A percentile compares a stretch with the other conserved stretches of the same genome.
These are phyloP conservation scores for Purpureocillium lavendulum DNA, from an alignment of 2,329 filamentous ascomycete species.

Conservation along the genomic window DNA sequence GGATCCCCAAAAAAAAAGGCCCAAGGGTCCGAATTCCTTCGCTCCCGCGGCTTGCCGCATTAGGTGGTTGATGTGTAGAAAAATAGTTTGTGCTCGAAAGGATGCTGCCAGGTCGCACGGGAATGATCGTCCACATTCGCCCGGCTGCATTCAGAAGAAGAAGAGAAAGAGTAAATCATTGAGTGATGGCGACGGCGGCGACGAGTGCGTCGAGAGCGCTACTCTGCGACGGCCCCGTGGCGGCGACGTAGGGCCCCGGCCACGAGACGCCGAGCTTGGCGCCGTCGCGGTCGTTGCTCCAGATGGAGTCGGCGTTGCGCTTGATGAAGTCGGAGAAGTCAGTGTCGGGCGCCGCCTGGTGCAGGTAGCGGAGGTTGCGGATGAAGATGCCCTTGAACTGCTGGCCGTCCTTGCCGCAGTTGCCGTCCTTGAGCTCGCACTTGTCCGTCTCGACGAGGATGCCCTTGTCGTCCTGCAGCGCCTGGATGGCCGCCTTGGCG, in stretches of 20 bases:
- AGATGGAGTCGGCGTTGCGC: slow-evolving; percentile 57
- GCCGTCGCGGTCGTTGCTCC: slow-evolving; percentile 46
- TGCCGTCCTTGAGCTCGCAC: slow-evolving; percentile 22
- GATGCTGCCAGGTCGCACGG: too few species aligned
- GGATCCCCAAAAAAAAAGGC: too few species aligned
- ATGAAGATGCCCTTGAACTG: slow-evolving; percentile 69
- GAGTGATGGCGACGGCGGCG: slow-evolving; percentile 40
- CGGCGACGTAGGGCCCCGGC: slow-evolving; percentile 47
- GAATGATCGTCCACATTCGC: too few species aligned
- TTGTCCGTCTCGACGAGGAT: slow-evolving; percentile 33
- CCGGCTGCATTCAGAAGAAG: too few species aligned
- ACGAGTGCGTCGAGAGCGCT: slow-evolving; percentile 60
- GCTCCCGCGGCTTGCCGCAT: too few species aligned
- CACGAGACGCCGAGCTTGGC: slow-evolving; percentile 54
- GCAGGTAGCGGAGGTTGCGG: slow-evolving; percentile 53
- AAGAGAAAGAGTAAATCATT: not conserved
- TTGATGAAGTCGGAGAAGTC: slow-evolving; percentile 46
- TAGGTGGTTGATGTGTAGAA: too few species aligned
- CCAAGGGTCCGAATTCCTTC: too few species aligned
- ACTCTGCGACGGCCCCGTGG: slow-evolving; percentile 52
- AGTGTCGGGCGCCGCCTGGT: slow-evolving; percentile 38
- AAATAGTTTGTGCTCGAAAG: too few species aligned
- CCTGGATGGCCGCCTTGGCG: slow-evolving; percentile 41
- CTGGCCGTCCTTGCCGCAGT: slow-evolving; percentile 40
- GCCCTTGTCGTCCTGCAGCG: slow-evolving; percentile 33